These are phyloP conservation scores for Aureobasidium zeae DNA, from an alignment of 2,329 filamentous ascomycete species.

Conservation along the genomic window DNA sequence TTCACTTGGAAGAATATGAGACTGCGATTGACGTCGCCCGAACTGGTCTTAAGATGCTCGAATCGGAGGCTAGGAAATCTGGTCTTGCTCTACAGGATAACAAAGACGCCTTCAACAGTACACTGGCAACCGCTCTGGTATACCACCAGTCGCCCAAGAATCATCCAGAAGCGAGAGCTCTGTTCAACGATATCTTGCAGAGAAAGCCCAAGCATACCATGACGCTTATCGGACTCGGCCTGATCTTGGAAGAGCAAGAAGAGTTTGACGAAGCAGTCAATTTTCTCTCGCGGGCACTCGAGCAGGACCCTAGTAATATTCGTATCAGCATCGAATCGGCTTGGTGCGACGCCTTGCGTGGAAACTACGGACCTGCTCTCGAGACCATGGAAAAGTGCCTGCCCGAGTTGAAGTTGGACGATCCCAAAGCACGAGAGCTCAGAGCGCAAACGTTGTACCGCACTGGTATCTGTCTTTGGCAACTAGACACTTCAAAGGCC, in stretches of 20 bases:
- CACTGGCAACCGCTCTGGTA: conserved; percentile 78
- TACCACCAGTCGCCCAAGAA: conserved; percentile 84
- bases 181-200: conserved; percentile 74
- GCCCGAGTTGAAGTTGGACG: conserved; percentile 52
- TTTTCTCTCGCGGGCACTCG: conserved; percentile 67
- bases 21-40: conserved; percentile 70
- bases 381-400: conserved; percentile 63
- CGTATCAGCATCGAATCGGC: conserved; percentile 78
- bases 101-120: conserved; percentile 63
- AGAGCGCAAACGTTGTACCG: conserved; percentile 79
- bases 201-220: conserved; percentile 67
- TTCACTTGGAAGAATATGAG: conserved; percentile 76
- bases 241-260: conserved; percentile 89
- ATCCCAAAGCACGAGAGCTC: conserved; percentile 56
- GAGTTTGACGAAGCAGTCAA: conserved; percentile 73
- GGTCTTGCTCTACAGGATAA: conserved; percentile 62
- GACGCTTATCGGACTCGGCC: conserved; percentile 78
- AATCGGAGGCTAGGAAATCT: conserved; percentile 53
- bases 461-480: conserved; percentile 79
- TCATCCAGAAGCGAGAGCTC: conserved; percentile 74
- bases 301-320: conserved; percentile 63
- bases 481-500: conserved; percentile 61
- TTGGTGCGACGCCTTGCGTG: conserved; percentile 81
- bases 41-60: conserved; percentile 56
- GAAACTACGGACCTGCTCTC: conserved; percentile 60